Base-by-base conservation (phyloP, 768 basidiomycete genomes). In the Candolleomyces eurysporus region DNA sequence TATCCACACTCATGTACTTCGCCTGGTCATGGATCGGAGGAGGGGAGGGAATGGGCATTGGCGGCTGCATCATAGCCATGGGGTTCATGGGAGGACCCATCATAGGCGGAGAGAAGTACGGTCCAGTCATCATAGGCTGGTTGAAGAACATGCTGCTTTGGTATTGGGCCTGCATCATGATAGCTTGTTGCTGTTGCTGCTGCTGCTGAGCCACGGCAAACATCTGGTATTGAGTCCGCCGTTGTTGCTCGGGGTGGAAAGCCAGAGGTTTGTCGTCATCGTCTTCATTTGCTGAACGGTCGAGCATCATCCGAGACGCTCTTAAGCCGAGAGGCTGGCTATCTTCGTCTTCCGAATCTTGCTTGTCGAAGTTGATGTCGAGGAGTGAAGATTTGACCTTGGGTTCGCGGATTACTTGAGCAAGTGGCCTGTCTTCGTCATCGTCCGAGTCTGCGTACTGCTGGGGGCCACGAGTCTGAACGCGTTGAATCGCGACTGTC, bases 151-250 rank as follows among this genome's bases (percentile, higher is more conserved):
- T 87, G 68, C 76, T 87, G 62, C 83, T 87, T 43, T 88, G 86
- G 77, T 91, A 78, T 67, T 92, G 92, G 42, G 89, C 84, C 64
- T 89, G 89, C 82, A 90, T 82, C 82, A 90, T 82, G 76, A 90
- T 80, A 68, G 85, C 83, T 26, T 26, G 26, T 4, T 26, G 26
- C 60, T 86, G 84, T 64, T 85, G 82, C 65, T 56, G 53, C 26
- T 61, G 60, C 31, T 61, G 60, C 26, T 61, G 60, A 52, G 81
- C 81, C 50, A 81, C 77, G 21, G 78, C 77, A 69, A 83, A 68
- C 71, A 87, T 79, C 58, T 83, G 83, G 63, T 86, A 86, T 60
- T 85, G 84, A n/a, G 88, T 86, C 63, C 84, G 83, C 58, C 89
- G 85, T 66, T 92, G 89, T 65, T 93, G 91, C 65, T 92, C 89